Evolutionary conservation across 306 rosid genomes (phyloP).

Genomic region (Fragaria iinumae): DNA sequence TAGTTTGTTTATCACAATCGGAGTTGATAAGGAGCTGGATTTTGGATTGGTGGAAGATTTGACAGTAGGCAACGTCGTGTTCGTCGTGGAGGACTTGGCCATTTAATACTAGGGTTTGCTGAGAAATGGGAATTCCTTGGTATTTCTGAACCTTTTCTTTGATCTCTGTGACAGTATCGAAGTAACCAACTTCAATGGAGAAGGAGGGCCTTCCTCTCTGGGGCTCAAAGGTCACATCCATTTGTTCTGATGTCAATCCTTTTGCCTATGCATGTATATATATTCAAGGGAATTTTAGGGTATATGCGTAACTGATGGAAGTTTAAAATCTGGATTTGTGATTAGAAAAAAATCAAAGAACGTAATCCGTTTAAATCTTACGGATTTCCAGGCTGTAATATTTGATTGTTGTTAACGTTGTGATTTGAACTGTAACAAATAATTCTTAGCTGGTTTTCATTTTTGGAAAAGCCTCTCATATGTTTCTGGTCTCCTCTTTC

Average conservation of each 20-base stretch:
- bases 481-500: neutral
- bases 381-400: neutral
- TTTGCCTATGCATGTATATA: neutral
- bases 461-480: neutral
- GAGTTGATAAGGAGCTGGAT: constrained; percentile 38
- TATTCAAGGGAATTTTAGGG: neutral
- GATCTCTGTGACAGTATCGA: constrained; percentile 60
- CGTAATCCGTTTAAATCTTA: constrained; percentile 12
- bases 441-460: neutral
- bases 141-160: constrained; percentile 75
- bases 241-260: neutral
- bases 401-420: neutral
- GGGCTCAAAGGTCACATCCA: constrained; percentile 63
- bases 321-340: constrained; percentile 6
- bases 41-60: constrained; percentile 51
- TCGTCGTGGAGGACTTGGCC: constrained; percentile 60
- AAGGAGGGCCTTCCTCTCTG: constrained; percentile 51
- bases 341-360: constrained; percentile 4
- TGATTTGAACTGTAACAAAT: neutral
- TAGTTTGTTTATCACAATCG: constrained; percentile 11
- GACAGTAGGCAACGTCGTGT: constrained; percentile 38
- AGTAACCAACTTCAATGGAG: constrained; percentile 65
- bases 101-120: constrained; percentile 67
- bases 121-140: constrained; percentile 50
- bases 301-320: constrained; percentile 12